Evolutionary conservation across 2,329 filamentous ascomycete species (phyloP), one percentile per base, ranked within the genome.

Genomic region (Penicillium sp.): DNA sequence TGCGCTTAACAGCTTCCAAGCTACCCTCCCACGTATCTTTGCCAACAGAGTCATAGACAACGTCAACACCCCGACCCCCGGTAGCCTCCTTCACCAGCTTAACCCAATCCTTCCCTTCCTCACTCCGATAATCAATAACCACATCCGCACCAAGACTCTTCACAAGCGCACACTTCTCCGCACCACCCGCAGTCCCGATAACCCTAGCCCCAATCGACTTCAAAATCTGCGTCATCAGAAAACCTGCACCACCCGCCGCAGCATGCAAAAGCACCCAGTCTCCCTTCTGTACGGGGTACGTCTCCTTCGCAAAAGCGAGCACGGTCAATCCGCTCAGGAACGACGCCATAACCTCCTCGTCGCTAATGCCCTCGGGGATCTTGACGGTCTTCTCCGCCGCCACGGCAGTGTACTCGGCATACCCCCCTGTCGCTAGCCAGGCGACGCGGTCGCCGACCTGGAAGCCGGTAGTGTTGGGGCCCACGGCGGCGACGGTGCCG

Each of bases 231-330:
- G 86, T 87, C 31, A 96, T 82, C 76, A 90, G 84, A 45, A 89
- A 79, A 0, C 90, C 91, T 0, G 92, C 90, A 15, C 92, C 92
- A 15, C 92, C 92, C 0, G 92, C 92, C 0, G 92, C 92, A 0
- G 92, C 92, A 68, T 95, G 91, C 15, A 96, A 86, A 2, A 96
- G 84, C 0, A 92, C 83, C 87, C 90, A 95, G 67, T 96, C 91
- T 0, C 88, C 90, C 65, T 86, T 82, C 73, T 91, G 81, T 6
- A 94, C 90, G 0, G 81, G 70, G 64, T 89, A 82, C 4, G 90
- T 86, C 73, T 96, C 92, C 58, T 88, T 86, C 60, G 92, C 85
- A 34, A 96, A 82, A 0, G 91, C 90, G 67, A 95, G 81, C 0
- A 92, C 91, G 1, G 92, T 96, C 39, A 96, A 80, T 1, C 91